Conservation (phyloP, 2,329 filamentous ascomycete genomes). For the Microcyclospora tardicrescens region DNA sequence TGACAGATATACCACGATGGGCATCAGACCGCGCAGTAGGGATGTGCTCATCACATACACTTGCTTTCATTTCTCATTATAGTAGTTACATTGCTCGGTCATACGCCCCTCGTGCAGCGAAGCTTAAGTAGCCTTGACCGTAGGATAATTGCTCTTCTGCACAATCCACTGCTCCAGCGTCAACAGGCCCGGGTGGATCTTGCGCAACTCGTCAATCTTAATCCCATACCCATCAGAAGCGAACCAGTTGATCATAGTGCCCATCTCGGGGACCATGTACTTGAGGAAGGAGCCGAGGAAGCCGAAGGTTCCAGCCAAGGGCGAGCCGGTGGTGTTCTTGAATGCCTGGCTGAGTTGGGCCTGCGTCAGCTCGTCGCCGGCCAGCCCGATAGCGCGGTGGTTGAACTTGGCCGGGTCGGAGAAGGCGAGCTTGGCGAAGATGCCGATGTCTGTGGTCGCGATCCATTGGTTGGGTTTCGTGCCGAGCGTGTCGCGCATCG, state of each 20-base stretch:
- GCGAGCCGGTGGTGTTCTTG: conserved; percentile 32
- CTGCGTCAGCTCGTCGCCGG: conserved; percentile 41
- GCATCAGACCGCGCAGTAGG: too few relatives aligned
- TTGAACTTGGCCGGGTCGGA: conserved; percentile 33
- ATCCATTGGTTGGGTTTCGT: conserved; percentile 27
- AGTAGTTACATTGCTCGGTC: too few relatives aligned
- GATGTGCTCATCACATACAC: too few relatives aligned
- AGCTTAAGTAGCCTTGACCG: too few relatives aligned
- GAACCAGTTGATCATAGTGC: conserved; percentile 34
- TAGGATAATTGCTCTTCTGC: conserved; percentile 12
- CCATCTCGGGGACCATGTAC: conserved; percentile 27
- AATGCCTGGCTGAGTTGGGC: conserved; percentile 35
- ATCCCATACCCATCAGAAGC: conserved; percentile 36
- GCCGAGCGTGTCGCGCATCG: conserved; percentile 27
- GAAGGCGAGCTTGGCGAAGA: conserved; percentile 39
- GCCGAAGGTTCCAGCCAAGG: conserved; percentile 32
- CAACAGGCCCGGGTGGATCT: conserved; percentile 33
- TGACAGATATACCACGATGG: too few relatives aligned
- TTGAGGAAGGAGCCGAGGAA: conserved; percentile 31
- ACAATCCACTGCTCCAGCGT: conserved; percentile 20
- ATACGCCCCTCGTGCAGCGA: too few relatives aligned
- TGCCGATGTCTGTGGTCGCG: conserved; percentile 38
- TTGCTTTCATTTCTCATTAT: too few relatives aligned
- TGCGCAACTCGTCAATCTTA: conserved; percentile 33
- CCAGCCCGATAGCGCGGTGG: conserved; percentile 35